Evolutionary conservation across 83 land plant species (phyloP), one percentile per base, ranked within the genome.

Genomic region (Picea abies): DNA sequence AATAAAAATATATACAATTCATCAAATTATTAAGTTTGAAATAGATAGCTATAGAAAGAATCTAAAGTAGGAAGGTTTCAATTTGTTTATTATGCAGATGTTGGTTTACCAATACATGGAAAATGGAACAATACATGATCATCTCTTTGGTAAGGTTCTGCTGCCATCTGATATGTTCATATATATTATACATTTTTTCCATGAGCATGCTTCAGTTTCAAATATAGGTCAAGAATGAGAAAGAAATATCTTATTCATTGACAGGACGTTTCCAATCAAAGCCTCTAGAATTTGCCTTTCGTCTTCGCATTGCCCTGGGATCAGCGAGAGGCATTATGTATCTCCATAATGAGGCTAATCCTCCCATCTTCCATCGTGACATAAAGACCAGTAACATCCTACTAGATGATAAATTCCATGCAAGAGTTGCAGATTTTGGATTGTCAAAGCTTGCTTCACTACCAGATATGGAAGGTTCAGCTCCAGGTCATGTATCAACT

Each of bases 401-500:
- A 83, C 78, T 95, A 80, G 98, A 95, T 76, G 83, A 91, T 10
- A 92, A 84, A 22, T 85, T 89, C 58, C 87, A 83, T 73, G 92
- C 99, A 1, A 95, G 91, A 62, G 98, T 96, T 80, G 96, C 99
- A 67, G 99, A 96, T 88, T 96, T 96, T 85, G 99, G 99, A 20
- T 84, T 96, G 63, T 96, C 99, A n/a, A 86, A 84, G 76, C 92
- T 91, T 77, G 94, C 89, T 16, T 94, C 95, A 76, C 76, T 83
- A 12, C 84, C 93, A 35, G 91, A 90, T 41, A 65, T 61, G 12
- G 88, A 93, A 32, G 90, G 90, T 64, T 64, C 41, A 49, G 86
- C 66, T 5, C 84, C 83, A 62, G 84, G 68, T 29, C 89, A 91
- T 85, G 83, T 94, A 23, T 94, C 96, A 22, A 94, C 96, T 44